Conservation (phyloP, 208 protist species). For the Leishmania martiniquensis region DNA sequence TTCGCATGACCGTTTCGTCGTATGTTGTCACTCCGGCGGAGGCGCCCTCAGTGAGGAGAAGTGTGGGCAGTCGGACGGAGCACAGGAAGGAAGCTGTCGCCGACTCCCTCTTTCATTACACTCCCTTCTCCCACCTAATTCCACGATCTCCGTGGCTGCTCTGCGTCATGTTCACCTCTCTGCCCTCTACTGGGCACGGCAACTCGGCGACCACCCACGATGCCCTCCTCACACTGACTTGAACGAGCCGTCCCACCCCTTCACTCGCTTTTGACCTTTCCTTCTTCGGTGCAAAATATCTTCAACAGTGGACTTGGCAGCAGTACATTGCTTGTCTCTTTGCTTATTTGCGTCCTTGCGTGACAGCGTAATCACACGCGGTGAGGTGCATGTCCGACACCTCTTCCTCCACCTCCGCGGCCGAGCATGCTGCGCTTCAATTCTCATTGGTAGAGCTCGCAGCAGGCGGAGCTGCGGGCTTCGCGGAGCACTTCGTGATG, state of each 20-base stretch:
- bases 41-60: neutral
- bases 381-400: conserved; percentile 20
- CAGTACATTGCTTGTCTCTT: neutral
- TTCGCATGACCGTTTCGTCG: neutral
- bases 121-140: neutral
- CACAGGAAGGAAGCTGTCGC: too few species aligned
- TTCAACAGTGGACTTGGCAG: neutral
- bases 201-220: neutral
- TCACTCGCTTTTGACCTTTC: neutral
- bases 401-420: conserved; percentile 8
- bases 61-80: neutral
- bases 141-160: neutral
- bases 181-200: neutral
- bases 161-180: too few species aligned
- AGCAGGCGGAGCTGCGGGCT: conserved; percentile 85
- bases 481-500: conserved; percentile 93
- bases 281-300: too few species aligned
- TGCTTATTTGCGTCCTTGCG: neutral
- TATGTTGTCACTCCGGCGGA: neutral
- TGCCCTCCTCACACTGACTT: neutral
- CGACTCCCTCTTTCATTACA: neutral
- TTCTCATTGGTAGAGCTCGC: conserved; percentile 60
- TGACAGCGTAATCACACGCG: conserved; percentile 6
- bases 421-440: conserved; percentile 33
- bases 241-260: neutral